Evolutionary conservation across 2,329 filamentous ascomycete genomes (phyloP).

Genomic region (Verticillium isaacii): DNA sequence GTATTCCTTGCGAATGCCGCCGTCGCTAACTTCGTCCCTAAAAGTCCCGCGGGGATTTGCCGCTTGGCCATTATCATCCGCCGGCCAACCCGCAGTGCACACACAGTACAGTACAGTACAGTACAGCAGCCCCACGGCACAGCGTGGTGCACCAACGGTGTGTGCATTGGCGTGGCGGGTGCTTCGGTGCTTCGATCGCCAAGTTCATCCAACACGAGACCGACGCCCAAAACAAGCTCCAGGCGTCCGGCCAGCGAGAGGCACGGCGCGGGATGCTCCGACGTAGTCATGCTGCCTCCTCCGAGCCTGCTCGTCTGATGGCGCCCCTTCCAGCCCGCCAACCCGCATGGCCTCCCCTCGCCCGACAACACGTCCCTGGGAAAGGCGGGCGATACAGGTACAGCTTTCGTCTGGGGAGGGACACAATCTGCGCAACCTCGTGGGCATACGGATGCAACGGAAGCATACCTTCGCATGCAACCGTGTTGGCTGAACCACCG

Average conservation of each 20-base stretch:
- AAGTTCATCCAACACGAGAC: background rate
- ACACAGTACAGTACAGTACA: background rate
- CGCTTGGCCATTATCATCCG: too few species aligned
- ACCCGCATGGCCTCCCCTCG: background rate
- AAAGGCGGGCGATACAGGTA: background rate
- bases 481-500: background rate
- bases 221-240: background rate
- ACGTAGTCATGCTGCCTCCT: background rate
- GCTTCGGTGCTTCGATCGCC: background rate
- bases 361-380: background rate
- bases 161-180: background rate
- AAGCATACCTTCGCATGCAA: background rate
- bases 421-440: background rate
- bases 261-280: background rate
- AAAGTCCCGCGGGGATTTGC: background rate
- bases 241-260: background rate
- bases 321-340: background rate
- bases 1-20: too few species aligned
- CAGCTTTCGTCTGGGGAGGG: background rate
- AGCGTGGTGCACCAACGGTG: background rate
- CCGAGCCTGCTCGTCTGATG: too few species aligned
- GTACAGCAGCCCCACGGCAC: background rate
- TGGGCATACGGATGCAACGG: background rate
- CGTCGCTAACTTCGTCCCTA: background rate
- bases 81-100: too few species aligned